Base-by-base conservation (phyloP, 2,329 filamentous ascomycete species). In the Scedosporium dehoogii region DNA sequence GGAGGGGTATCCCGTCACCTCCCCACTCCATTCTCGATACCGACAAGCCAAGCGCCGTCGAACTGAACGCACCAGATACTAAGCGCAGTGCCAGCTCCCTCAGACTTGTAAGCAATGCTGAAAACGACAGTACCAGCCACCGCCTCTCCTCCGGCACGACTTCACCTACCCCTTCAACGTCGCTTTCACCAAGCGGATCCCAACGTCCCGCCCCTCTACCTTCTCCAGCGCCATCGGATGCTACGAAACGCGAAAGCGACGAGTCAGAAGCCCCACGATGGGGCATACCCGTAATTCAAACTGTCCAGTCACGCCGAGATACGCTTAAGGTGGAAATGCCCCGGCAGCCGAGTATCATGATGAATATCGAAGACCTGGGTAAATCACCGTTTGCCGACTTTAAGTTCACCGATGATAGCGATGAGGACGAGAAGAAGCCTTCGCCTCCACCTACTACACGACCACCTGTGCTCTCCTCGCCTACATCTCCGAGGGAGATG, bases 291-390 rank as follows among this genome's bases (percentile, higher is more conserved):
- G 70, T 81, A 4, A 78, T 83, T 46, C 77, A 75, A 41, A 78
- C 77, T 53, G 77, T 81, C 0, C 66, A 69, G n/a, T 79, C 81
- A 3, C 80, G 78, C 68, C 78, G 81, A 38, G 80, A 84, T 53
- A 82, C 80, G 1, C 67, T 81, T 14, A 78, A 78, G 0, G 76
- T 80, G 21, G 74, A 75, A 64, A 73, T 75, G 0, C 74, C 79
- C 1, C 73, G 76, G 21, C 74, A 78, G 42, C 73, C 74, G 56
- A 84, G 81, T 66, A 73, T 83, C 61, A 76, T 77, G 3, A 78
- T 79, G 72, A 76, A 77, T 63, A 73, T 82, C 12, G 78, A 81
- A 41, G 72, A 33, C 29, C 46, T 38, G 4, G 48, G 10, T 4
- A 41, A 21, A 41, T 61, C 59, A 12, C 59, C 59, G 5, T 51